Evolutionary conservation across 192 early-diverging fungal species (phyloP).

Genomic region (Backusella luteola): DNA sequence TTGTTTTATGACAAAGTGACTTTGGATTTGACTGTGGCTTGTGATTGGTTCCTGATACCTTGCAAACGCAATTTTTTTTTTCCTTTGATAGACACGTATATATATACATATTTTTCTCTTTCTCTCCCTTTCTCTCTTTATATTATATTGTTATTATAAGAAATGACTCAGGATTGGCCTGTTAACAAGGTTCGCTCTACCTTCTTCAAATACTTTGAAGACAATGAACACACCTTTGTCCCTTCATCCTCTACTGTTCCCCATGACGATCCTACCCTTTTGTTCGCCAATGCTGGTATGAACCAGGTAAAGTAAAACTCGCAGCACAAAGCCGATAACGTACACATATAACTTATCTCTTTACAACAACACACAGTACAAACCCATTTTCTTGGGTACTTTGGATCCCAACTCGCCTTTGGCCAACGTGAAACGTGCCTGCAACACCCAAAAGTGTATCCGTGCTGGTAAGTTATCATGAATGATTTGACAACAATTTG

Average conservation of each 20-base stretch:
- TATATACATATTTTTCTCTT: not conserved
- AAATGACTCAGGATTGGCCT: constrained; percentile 58
- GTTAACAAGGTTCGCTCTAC: constrained; percentile 78
- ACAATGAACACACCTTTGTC: constrained; percentile 71
- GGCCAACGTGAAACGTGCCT: constrained; percentile 87
- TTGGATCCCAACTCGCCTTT: constrained; percentile 92
- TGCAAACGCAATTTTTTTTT: not conserved
- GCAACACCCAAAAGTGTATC: constrained; percentile 98
- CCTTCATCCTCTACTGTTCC: constrained; percentile 93
- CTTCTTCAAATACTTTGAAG: constrained; percentile 86
- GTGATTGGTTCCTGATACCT: not conserved
- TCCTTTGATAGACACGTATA: constrained; percentile 6
- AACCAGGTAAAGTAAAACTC: constrained; percentile 63
- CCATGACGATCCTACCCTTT: constrained; percentile 92
- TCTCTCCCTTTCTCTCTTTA: not conserved
- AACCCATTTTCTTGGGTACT: constrained; percentile 95
- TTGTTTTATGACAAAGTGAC: not conserved
- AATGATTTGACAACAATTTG: not conserved
- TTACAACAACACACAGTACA: constrained; percentile 60
- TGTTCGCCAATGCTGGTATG: constrained; percentile 98
- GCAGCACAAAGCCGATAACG: no score
- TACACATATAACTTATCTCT: not conserved
- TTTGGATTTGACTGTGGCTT: not conserved
- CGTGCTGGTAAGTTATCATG: constrained; percentile 74
- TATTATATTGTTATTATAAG: not conserved